Evolutionary conservation across 208 protist genomes (phyloP).

Genomic region (Borovskyia barvae): DNA sequence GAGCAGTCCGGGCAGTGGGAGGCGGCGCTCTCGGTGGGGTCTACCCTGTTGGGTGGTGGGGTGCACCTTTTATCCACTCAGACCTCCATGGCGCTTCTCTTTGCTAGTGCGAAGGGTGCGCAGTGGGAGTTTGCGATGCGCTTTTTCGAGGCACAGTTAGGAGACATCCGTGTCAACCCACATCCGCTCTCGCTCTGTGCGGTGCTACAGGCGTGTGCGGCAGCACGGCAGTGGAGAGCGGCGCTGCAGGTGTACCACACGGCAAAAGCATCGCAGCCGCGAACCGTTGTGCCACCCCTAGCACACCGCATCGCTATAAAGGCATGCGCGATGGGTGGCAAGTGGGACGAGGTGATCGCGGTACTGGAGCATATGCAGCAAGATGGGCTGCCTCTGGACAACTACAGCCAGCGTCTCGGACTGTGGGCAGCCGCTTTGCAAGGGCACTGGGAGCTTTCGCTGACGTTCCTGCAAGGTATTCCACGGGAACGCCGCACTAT

Average conservation of each 20-base stretch:
- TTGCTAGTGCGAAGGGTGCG: slow-evolving; percentile 60
- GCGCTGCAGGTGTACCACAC: slow-evolving; percentile 36
- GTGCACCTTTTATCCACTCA: slow-evolving; percentile 43
- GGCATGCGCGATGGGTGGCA: slow-evolving; percentile 45
- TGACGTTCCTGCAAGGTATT: slow-evolving; percentile 49
- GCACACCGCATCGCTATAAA: slow-evolving; percentile 73
- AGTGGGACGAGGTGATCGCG: slow-evolving; percentile 45
- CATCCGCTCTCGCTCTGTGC: slow-evolving; percentile 77
- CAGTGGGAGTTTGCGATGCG: slow-evolving; percentile 53
- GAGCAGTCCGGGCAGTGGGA: slow-evolving; percentile 84
- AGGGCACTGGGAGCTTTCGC: slow-evolving; percentile 69
- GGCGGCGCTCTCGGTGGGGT: slow-evolving; percentile 56
- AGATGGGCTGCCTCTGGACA: slow-evolving; percentile 70
- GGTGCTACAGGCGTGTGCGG: slow-evolving; percentile 61
- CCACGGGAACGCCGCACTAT: slow-evolving; percentile 42
- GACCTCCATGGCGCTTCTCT: slow-evolving; percentile 61
- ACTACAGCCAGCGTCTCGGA: slow-evolving; percentile 65
- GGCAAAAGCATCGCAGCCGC: slow-evolving; percentile 52
- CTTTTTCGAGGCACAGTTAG: slow-evolving; percentile 45
- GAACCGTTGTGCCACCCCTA: slow-evolving; percentile 67
- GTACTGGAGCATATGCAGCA: slow-evolving; percentile 59
- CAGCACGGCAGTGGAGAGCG: slow-evolving; percentile 49
- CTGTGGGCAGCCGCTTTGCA: slow-evolving; percentile 70
- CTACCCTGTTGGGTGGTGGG: slow-evolving; percentile 41
- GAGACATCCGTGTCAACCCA: slow-evolving; percentile 46